Evolutionary conservation across 2,329 filamentous ascomycete genomes (phyloP).

Genomic region (Lachnellula arida): DNA sequence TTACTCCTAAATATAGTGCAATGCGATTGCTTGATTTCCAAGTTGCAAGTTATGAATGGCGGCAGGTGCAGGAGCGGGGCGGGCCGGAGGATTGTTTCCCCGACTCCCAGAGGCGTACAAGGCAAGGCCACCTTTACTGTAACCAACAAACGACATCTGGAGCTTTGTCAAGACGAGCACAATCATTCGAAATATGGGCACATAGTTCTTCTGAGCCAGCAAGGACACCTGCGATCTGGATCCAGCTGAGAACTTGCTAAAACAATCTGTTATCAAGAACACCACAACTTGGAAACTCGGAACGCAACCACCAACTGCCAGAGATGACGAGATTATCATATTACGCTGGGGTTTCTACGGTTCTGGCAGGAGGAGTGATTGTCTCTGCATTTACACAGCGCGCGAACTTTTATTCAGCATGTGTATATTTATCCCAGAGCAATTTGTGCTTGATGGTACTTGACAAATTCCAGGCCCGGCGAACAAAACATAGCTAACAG

Average conservation of each 20-base stretch:
- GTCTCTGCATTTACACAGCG: constrained; percentile 90
- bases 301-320: not conserved
- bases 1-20: no score
- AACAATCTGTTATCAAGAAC: not conserved
- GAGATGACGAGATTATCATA: constrained; percentile 38
- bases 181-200: constrained; percentile 19
- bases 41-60: no score
- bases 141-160: constrained; percentile 11
- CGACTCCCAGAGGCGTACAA: not conserved
- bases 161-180: not conserved
- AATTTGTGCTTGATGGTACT: constrained; percentile 88
- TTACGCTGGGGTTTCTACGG: constrained; percentile 63
- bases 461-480: not conserved
- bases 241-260: constrained; percentile 5
- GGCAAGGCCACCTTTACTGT: not conserved
- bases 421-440: constrained; percentile 93
- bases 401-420: constrained; percentile 97
- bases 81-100: no score
- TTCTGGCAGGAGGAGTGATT: constrained; percentile 77
- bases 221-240: constrained; percentile 12
- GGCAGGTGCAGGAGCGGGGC: no score
- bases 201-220: constrained; percentile 8
- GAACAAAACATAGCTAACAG: constrained; percentile 5
- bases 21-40: no score
- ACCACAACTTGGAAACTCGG: not conserved